Conservation (phyloP, 2,329 filamentous ascomycete genomes). For the Ceratocystis eucalypticola region DNA sequence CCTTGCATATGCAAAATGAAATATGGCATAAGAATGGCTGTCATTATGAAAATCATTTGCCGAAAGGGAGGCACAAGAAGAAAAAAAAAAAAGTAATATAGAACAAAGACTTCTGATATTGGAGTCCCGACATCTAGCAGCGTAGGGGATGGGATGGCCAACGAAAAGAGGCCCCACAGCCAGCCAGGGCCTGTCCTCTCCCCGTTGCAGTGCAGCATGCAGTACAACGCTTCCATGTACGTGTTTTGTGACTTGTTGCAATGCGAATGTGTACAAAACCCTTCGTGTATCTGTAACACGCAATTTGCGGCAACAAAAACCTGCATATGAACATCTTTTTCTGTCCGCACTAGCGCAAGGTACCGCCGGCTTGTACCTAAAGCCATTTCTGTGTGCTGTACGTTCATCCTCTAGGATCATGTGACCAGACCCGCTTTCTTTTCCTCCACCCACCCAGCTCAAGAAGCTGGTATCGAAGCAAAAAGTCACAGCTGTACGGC, state of each 20-base stretch:
- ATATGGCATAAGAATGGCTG: not conserved
- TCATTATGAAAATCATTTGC: not conserved
- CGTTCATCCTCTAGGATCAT: not conserved
- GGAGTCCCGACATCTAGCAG: not conserved
- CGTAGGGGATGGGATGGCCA: not conserved
- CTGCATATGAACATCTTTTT: too few relatives aligned
- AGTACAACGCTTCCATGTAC: constrained; percentile 1
- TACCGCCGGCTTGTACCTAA: not conserved
- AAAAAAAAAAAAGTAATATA: not conserved
- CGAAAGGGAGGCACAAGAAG: not conserved
- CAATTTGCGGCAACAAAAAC: too few relatives aligned
- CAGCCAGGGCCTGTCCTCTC: not conserved
- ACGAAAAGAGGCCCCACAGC: not conserved
- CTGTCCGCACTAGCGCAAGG: not conserved
- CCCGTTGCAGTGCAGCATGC: constrained; percentile 3
- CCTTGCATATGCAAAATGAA: constrained; percentile 2
- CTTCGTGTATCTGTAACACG: not conserved
- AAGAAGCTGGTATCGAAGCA: not conserved
- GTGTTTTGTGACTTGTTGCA: not conserved
- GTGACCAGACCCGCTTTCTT: not conserved
- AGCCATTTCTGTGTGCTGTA: too few relatives aligned
- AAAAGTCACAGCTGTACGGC: not conserved
- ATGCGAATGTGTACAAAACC: not conserved
- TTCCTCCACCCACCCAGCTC: not conserved
- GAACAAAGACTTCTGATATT: not conserved